Evolutionary conservation across 768 basidiomycete genomes (phyloP), one percentile per base, ranked within the genome.

Genomic region (Naganishia antarctica): DNA sequence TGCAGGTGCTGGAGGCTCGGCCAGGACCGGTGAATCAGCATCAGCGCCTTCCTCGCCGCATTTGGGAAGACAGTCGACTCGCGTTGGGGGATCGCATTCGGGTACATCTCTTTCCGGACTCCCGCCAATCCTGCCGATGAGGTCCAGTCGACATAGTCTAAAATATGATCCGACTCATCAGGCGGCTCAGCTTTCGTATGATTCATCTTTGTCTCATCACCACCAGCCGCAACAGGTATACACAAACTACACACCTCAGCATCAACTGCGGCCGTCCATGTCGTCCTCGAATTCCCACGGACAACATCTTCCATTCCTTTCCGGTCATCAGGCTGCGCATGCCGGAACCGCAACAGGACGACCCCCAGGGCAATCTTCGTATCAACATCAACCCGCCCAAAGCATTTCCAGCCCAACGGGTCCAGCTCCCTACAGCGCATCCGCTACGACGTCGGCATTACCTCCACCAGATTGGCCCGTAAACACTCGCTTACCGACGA

Each of bases 31-130:
- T 21, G 53, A 57, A 18, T 37, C 32, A 13, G 34, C 53, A 2
- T 57, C 53, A 8, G 53, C 53, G 12, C 53, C 53, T 9, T 57
- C 53, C 4, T 57, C 53, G 21, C 53, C 53, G 21, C 31, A 57
- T 25, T 11, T 57, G 5, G 34, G 34, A 26, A 57, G 53, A 57
- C 53, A n/a, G 2, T 21, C 53, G 9, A 13, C 53, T 37, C 53
- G 53, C n/a, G 37, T 57, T 15, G 53, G 53, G 23, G 53, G 53
- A 57, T 37, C 53, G n/a, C 18, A 31, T 34, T 34, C 50, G 31
- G 50, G 50, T 32, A 18, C 32, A 4, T 25, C 53, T 15, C 23
- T 23, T 12, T n/a, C 53, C 8, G 53, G 53, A 12, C 18, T 57
- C 37, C 13, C 53, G 13, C 53, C 53, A 16, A 37, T 40, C 21